A percentile compares a stretch with the other conserved stretches of the same genome.
phyloP scores from a whole-genome alignment of 306 rosid species.

The Quercus suber region DNA sequence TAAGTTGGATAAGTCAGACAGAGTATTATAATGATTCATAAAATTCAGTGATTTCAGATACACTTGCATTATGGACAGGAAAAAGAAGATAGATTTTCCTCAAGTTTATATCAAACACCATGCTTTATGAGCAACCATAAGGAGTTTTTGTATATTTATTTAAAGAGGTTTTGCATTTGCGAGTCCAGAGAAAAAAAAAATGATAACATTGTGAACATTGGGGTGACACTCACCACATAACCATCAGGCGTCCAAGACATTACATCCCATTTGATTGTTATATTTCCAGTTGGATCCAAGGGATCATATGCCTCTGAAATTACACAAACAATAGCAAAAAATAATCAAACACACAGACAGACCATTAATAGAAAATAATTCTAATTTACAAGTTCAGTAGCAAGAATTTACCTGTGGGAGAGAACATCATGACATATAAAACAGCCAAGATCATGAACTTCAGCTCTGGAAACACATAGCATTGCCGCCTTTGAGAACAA shows the following conservation, averaged over 20 bases:
- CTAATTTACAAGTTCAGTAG: not conserved
- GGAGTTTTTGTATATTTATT: not conserved
- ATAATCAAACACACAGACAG: not conserved
- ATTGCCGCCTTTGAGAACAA: not conserved
- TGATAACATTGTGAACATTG: not conserved
- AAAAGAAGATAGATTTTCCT: not conserved
- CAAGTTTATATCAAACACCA: not conserved
- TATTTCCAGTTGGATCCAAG: slow-evolving; percentile 62
- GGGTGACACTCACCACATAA: slow-evolving; percentile 39
- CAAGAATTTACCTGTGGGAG: slow-evolving; percentile 41
- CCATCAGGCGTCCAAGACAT: slow-evolving; percentile 70
- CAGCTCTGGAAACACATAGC: slow-evolving; percentile 6
- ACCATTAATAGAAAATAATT: not conserved
- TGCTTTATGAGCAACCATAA: not conserved
- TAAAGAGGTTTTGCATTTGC: not conserved
- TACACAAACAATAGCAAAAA: not conserved
- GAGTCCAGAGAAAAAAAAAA: not conserved
- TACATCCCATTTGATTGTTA: slow-evolving; percentile 71
- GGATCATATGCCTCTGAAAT: slow-evolving; percentile 60
- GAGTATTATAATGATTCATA: not conserved
- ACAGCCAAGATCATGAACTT: slow-evolving; percentile 31
- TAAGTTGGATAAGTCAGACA: not conserved
- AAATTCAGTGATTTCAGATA: not conserved
- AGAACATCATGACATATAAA: slow-evolving; percentile 33
- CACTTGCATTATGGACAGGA: not conserved